Evolutionary conservation across 2,329 filamentous ascomycete genomes (phyloP), one percentile per base, ranked within the genome.

Genomic region (Fusarium virguliforme): DNA sequence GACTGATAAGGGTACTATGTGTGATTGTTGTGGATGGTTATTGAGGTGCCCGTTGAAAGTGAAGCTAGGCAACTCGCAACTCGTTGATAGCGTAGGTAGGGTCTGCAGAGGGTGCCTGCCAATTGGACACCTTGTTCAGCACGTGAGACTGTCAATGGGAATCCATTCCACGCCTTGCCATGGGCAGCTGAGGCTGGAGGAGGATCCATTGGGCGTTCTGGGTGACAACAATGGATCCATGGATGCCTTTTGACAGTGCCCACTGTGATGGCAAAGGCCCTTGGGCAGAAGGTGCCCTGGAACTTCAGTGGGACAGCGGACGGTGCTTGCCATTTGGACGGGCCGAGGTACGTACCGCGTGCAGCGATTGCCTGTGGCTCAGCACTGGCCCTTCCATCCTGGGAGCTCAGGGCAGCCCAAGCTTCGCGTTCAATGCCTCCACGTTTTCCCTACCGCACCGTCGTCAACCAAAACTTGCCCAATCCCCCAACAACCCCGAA

Each of bases 391-490:
- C 56, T 51, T 46, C 38, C 53, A 46, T 48, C 18, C 18, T 18
- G 18, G 43, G 43, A 48, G 43, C 43, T 48, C 54, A 57, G 56
- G 46, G 53, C 40, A 48, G 43, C 22, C 58, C 65, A 38, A 40
- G 30, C 38, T 46, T 46, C 57, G 35, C 53, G 32, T 76, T 73
- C 73, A 74, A 77, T 78, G 43, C 43, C 77, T 76, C 77, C 70
- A 72, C 75, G 77, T 76, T 80, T 79, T 77, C 76, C 68, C 18
- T 58, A 75, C 68, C 41, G 50, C 56, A 28, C 71, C 26, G 43
- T 48, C 74, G 74, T 76, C 78, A 76, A 75, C 69, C 75, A 68
- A 64, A 72, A 73, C 74, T 74, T 74, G 72, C 73, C 74, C 78
- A 74, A 70, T 74, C 71, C 69, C 74, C 73, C 74, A 68, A 74